Evolutionary conservation across 192 early-diverging fungal species (phyloP).

Genomic region (Rhizophagus prolifer): DNA sequence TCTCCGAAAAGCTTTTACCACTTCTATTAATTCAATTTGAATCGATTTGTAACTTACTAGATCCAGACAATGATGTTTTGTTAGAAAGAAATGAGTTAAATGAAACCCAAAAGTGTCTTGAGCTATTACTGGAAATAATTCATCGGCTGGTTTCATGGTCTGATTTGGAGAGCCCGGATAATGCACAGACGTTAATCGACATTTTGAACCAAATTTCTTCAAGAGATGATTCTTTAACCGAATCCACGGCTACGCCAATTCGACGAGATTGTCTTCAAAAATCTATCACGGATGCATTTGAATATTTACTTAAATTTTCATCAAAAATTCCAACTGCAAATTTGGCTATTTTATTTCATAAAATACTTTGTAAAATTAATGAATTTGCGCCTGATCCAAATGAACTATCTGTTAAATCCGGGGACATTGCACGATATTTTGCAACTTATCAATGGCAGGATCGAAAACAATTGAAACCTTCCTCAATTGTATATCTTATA

Average conservation of each 20-base stretch:
- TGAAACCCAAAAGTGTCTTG: constrained; percentile 13
- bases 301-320: constrained; percentile 37
- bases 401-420: constrained; percentile 32
- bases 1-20: constrained; percentile 17
- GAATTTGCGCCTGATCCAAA: constrained; percentile 34
- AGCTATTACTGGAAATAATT: constrained; percentile 34
- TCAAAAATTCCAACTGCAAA: constrained; percentile 43
- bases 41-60: constrained; percentile 3
- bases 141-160: constrained; percentile 39
- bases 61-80: constrained; percentile 25
- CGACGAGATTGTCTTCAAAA: constrained; percentile 8
- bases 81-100: constrained; percentile 12
- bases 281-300: constrained; percentile 37
- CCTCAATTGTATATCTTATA: constrained; percentile 32
- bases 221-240: not conserved
- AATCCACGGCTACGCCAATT: not conserved
- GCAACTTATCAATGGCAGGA: constrained; percentile 42
- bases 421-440: constrained; percentile 37
- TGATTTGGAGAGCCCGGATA: constrained; percentile 35
- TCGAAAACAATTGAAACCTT: constrained; percentile 40
- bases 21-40: constrained; percentile 23
- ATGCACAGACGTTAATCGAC: constrained; percentile 30
- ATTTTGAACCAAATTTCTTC: constrained; percentile 7
- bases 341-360: constrained; percentile 41
- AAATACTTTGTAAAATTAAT: constrained; percentile 42